Conservation (phyloP, 345 rosid genomes). For the Ceriops zippeliana region DNA sequence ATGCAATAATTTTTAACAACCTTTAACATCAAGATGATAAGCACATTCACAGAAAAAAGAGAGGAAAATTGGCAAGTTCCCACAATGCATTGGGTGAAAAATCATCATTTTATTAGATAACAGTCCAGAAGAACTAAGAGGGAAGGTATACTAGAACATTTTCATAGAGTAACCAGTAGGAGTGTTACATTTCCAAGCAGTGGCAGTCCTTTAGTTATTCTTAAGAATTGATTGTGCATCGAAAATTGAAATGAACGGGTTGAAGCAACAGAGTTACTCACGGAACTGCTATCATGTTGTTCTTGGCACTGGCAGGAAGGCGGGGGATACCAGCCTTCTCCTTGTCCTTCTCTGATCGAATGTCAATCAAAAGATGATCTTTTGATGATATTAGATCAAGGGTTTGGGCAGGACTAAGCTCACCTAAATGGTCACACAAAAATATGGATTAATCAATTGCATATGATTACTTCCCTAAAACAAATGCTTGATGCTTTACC, state of each 20-base stretch:
- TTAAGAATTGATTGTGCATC: not conserved
- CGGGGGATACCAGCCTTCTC: slow-evolving; percentile 82
- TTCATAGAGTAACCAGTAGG: too few relatives aligned
- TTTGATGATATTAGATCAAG: slow-evolving; percentile 60
- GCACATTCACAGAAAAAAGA: not conserved
- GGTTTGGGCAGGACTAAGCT: slow-evolving; percentile 77
- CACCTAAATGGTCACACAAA: slow-evolving; percentile 43
- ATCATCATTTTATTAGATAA: too few relatives aligned
- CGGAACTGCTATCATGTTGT: slow-evolving; percentile 74
- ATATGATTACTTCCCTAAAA: not conserved
- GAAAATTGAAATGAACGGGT: slow-evolving; percentile 1
- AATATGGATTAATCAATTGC: not conserved
- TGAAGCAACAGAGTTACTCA: slow-evolving; percentile 35
- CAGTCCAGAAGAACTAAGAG: too few relatives aligned
- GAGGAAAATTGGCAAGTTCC: not conserved
- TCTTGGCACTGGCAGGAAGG: slow-evolving; percentile 87
- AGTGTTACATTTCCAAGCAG: too few relatives aligned
- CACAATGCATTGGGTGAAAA: not conserved
- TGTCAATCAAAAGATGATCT: slow-evolving; percentile 66
- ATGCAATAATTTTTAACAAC: not conserved
- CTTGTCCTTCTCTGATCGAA: slow-evolving; percentile 93
- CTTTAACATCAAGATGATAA: not conserved
- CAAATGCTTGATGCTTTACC: not conserved
- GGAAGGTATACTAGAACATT: too few relatives aligned
- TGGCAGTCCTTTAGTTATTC: not conserved